phyloP scores from a whole-genome alignment of 768 basidiomycete species.

The Boletus huronensis region DNA sequence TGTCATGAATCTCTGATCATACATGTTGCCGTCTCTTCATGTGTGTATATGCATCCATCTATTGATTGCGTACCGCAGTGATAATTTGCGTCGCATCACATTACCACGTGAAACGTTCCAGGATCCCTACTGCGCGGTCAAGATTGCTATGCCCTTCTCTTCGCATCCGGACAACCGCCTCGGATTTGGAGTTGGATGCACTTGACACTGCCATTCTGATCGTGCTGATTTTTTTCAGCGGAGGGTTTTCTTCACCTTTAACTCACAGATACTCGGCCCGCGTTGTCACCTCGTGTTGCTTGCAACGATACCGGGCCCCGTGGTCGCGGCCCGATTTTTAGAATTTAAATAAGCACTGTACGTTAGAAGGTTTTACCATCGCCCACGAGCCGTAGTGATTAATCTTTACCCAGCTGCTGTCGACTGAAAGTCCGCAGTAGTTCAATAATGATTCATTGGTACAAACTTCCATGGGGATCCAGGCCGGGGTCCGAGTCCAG shows the following conservation, averaged over 20 bases:
- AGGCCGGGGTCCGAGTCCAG: too few species aligned
- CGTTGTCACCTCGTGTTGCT: neutral
- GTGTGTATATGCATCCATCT: neutral
- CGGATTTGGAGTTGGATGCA: neutral
- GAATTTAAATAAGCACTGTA: neutral
- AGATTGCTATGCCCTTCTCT: neutral
- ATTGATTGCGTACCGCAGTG: neutral
- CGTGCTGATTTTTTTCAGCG: neutral
- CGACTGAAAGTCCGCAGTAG: neutral
- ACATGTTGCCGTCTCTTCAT: neutral
- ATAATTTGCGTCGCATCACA: neutral
- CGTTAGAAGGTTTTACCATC: neutral
- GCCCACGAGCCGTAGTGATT: neutral
- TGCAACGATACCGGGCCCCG: neutral
- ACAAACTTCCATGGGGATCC: neutral
- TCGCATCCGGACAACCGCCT: neutral
- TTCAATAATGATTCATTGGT: neutral
- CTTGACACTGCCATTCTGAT: conserved; percentile 1
- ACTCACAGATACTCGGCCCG: neutral
- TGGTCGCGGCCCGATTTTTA: too few species aligned
- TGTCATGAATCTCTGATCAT: neutral
- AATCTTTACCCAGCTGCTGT: neutral
- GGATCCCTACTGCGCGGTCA: neutral
- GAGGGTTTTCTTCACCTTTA: neutral
- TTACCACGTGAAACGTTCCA: neutral